A percentile compares a stretch with the other conserved stretches of the same genome.
Evolutionary conservation across 2,329 filamentous ascomycete species (phyloP).

Genomic region (Geosmithia flava): DNA sequence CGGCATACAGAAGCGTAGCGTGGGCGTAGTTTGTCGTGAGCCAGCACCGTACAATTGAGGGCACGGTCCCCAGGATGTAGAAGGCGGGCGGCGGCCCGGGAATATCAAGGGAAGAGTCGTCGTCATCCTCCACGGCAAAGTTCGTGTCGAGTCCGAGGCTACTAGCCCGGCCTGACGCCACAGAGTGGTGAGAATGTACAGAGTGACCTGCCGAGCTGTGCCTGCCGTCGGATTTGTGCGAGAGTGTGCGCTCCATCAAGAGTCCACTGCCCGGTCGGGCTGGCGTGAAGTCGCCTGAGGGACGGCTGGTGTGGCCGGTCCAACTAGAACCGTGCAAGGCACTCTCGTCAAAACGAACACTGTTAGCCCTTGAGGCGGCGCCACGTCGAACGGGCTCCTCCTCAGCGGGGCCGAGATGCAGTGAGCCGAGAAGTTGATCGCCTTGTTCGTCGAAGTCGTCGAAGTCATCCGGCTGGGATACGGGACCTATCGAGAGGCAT

Average conservation of each 20-base stretch:
- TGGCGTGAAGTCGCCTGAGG: conserved; percentile 72
- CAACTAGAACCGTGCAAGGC: conserved; percentile 81
- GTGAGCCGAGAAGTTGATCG: conserved; percentile 64
- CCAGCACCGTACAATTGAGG: conserved; percentile 94
- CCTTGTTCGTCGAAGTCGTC: conserved; percentile 83
- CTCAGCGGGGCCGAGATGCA: conserved; percentile 70
- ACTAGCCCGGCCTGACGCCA: conserved; percentile 69
- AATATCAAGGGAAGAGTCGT: conserved; percentile 58
- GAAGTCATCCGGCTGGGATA: conserved; percentile 73
- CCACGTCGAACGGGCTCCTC: conserved; percentile 78
- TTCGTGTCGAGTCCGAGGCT: conserved; percentile 75
- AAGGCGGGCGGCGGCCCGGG: conserved; percentile 72
- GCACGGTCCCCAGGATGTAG: conserved; percentile 76
- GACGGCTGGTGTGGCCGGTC: conserved; percentile 63
- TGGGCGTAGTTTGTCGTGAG: conserved; percentile 84
- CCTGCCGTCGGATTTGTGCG: conserved; percentile 90
- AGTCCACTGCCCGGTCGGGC: conserved; percentile 69
- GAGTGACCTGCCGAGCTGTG: conserved; percentile 89
- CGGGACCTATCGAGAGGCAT: conserved; percentile 43
- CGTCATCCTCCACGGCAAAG: conserved; percentile 46
- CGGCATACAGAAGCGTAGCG: conserved; percentile 78
- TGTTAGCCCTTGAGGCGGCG: conserved; percentile 85
- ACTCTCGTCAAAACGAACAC: conserved; percentile 94
- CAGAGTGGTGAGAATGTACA: conserved; percentile 54
- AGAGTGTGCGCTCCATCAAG: conserved; percentile 82